Evolutionary conservation across 164 flowering plant species (phyloP), one percentile per base, ranked within the genome.

Genomic region (Annona squamosa): DNA sequence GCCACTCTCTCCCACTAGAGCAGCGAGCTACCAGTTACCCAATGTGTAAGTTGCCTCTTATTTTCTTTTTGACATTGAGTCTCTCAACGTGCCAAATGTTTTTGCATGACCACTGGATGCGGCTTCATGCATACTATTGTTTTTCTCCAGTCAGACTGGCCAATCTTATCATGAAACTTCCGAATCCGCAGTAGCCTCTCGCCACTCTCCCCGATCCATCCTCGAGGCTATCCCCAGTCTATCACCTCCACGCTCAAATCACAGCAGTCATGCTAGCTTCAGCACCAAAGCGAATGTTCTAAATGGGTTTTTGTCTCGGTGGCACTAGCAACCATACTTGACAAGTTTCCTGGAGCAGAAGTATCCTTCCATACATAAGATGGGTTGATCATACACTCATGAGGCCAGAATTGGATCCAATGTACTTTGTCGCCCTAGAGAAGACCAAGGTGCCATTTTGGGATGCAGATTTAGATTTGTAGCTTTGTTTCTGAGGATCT

Each of bases 131-230:
- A 68, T 73, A 47, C 78, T 71, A 68, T 80, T 77, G 48, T 85
- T 81, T 84, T 79, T 66, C 81, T 75, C 79, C 90, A 81, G 86
- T 81, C 85, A 82, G 77, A 75, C 47, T 77, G 82, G 73, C 75
- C 84, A 65, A 79, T 76, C 85, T 78, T 78, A 74, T 73, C 72
- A 57, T 65, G 80, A 82, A 77, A 73, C 80, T 81, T 82, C 84
- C 73, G 74, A 82, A 73, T 75, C 81, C 71, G 75, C 78, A 70
- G 75, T 77, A 73, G 81, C 67, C 17, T 73, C 80, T 26, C 79
- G 70, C 68, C 80, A 78, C 68, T 83, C 89, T 65, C 86, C 86
- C 17, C 79, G 84, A 56, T 87, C 88, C 5, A 84, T 78, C 59
- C 88, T 86, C 2, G 89, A 86, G 77, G 75, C 82, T 46, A 78